phyloP scores from a whole-genome alignment of 2,329 filamentous ascomycete genomes.

The Fusarium sarcochroum region DNA sequence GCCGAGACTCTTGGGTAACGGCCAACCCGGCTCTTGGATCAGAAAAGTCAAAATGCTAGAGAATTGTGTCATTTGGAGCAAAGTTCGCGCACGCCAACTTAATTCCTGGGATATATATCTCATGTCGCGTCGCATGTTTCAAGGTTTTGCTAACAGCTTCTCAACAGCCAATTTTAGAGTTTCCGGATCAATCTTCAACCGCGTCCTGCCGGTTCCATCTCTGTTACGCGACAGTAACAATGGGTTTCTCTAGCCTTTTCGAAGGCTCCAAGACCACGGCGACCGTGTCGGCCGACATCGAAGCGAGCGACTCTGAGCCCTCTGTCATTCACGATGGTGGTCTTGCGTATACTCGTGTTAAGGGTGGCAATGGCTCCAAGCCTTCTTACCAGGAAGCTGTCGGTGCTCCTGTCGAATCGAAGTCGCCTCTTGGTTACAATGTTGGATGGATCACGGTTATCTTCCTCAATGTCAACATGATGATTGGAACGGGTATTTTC shows the following conservation, averaged over 20 bases:
- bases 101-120: constrained; percentile 19
- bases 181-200: not conserved
- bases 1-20: not conserved
- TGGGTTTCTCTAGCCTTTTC: constrained; percentile 30
- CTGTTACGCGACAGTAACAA: not conserved
- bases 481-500: constrained; percentile 75
- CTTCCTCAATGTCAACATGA: constrained; percentile 73
- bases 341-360: constrained; percentile 37
- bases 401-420: constrained; percentile 71
- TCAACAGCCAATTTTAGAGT: not conserved
- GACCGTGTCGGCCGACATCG: constrained; percentile 9
- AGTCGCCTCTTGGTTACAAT: constrained; percentile 71
- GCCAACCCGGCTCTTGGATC: constrained; percentile 2
- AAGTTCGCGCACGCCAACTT: not conserved
- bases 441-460: constrained; percentile 70
- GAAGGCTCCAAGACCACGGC: constrained; percentile 18
- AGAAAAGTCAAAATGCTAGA: not conserved
- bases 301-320: constrained; percentile 32
- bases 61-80: constrained; percentile 28
- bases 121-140: not conserved
- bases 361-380: constrained; percentile 64
- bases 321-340: constrained; percentile 39
- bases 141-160: not conserved
- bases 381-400: constrained; percentile 71
- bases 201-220: not conserved